Evolutionary conservation across 192 early-diverging fungal genomes (phyloP).

Genomic region (Dissophora globulifera): DNA sequence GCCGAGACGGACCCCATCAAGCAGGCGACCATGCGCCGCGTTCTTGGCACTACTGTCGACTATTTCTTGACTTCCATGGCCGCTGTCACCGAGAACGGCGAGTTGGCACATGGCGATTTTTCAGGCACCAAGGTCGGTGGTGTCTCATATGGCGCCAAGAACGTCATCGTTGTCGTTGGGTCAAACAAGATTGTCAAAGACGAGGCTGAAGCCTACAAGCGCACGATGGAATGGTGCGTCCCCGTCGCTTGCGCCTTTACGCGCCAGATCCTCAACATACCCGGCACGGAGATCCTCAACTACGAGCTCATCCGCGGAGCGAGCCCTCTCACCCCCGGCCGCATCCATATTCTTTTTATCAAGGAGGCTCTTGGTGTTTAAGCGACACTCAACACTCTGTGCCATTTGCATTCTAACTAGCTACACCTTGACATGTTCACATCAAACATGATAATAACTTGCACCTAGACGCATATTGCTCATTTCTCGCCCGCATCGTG

Average conservation of each 20-base stretch:
- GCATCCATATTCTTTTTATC: constrained; percentile 46
- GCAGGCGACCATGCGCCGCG: no score
- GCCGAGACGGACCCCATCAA: no score
- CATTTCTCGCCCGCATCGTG: no score
- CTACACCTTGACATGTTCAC: no score
- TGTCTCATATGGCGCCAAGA: constrained; percentile 35
- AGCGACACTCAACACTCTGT: no score
- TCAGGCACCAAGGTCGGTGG: constrained; percentile 52
- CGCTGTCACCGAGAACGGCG: no score
- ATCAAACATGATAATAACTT: no score
- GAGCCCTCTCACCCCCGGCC: constrained; percentile 31
- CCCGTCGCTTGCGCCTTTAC: constrained; percentile 40
- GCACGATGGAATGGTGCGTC: constrained; percentile 32
- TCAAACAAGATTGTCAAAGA: constrained; percentile 59
- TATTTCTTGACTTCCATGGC: no score
- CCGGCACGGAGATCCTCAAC: constrained; percentile 19
- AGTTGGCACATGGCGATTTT: no score
- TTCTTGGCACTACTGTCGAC: no score
- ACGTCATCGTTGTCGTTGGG: constrained; percentile 45
- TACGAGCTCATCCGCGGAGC: constrained; percentile 31
- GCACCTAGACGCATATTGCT: no score
- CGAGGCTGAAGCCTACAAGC: constrained; percentile 33
- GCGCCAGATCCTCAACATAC: constrained; percentile 37
- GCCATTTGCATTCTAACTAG: no score
- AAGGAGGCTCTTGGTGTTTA: constrained; percentile 40